Conservation (phyloP, 768 basidiomycete genomes). For the Cystobasidium ongulense region DNA sequence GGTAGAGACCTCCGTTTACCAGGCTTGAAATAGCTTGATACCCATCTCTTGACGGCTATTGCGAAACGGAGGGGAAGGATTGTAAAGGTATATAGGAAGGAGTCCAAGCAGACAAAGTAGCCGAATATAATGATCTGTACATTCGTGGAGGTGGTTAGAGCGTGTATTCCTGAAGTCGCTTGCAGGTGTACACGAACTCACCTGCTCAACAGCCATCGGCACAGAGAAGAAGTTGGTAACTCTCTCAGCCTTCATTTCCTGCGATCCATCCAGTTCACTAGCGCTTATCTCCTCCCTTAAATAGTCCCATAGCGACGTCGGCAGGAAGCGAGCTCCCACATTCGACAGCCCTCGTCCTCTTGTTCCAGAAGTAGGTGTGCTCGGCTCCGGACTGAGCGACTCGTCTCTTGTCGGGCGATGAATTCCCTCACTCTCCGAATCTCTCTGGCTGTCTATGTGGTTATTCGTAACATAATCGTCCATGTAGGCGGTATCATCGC, state of each 20-base stretch:
- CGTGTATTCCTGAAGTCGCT: not conserved
- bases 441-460: not conserved
- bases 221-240: conserved; percentile 92
- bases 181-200: conserved; percentile 43
- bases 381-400: not conserved
- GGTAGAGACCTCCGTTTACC: conserved; percentile 51
- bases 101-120: conserved; percentile 85
- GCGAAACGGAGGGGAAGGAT: conserved; percentile 83
- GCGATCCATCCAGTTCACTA: conserved; percentile 84
- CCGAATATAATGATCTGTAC: conserved; percentile 81
- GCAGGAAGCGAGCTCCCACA: conserved; percentile 37
- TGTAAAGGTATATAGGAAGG: conserved; percentile 95
- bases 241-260: conserved; percentile 78
- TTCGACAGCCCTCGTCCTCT: not conserved
- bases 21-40: conserved; percentile 20
- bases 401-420: not conserved
- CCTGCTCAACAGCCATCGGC: conserved; percentile 88
- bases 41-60: conserved; percentile 54
- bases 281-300: conserved; percentile 76
- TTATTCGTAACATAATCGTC: not conserved
- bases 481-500: not conserved
- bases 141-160: not conserved
- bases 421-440: not conserved
- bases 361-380: not conserved
- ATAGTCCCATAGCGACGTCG: conserved; percentile 88